phyloP scores from a whole-genome alignment of 768 basidiomycete genomes.

The Neoboletus magnificus region DNA sequence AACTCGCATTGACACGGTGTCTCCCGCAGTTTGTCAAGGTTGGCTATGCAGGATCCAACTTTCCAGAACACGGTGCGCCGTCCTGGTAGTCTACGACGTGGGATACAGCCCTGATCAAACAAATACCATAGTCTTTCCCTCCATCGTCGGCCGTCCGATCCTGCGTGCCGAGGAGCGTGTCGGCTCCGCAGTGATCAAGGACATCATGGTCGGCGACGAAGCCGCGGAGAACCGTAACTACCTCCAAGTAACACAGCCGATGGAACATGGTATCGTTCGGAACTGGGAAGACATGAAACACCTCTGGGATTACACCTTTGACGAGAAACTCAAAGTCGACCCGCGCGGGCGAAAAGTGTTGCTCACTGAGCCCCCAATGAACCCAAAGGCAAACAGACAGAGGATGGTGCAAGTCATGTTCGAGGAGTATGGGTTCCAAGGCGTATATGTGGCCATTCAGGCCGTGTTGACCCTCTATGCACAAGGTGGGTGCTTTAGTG shows the following conservation, averaged over 20 bases:
- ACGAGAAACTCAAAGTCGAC: constrained; percentile 90
- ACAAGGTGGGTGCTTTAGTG: constrained; percentile 65
- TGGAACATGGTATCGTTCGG: constrained; percentile 98
- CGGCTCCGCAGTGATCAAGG: constrained; percentile 82
- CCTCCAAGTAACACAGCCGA: constrained; percentile 94
- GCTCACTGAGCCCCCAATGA: constrained; percentile 99
- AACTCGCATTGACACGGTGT: not conserved
- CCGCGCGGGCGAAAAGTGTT: constrained; percentile 85
- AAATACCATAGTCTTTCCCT: constrained; percentile 75
- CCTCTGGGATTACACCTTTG: constrained; percentile 98
- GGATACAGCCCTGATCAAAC: not conserved
- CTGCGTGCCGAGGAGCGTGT: constrained; percentile 96
- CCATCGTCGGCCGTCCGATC: constrained; percentile 95
- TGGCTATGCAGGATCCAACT: constrained; percentile 90
- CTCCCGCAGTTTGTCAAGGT: constrained; percentile 83
- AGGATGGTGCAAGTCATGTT: constrained; percentile 99
- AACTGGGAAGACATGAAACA: constrained; percentile 99
- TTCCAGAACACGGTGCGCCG: constrained; percentile 81
- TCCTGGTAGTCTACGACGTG: not conserved
- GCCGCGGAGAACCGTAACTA: constrained; percentile 92
- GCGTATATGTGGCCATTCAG: constrained; percentile 97
- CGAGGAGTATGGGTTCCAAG: constrained; percentile 94
- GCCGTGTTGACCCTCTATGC: constrained; percentile 98
- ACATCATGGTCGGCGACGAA: constrained; percentile 98
- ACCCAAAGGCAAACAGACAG: constrained; percentile 89